Conservation (phyloP, 345 rosid genomes). For the Acer yangbiense region DNA sequence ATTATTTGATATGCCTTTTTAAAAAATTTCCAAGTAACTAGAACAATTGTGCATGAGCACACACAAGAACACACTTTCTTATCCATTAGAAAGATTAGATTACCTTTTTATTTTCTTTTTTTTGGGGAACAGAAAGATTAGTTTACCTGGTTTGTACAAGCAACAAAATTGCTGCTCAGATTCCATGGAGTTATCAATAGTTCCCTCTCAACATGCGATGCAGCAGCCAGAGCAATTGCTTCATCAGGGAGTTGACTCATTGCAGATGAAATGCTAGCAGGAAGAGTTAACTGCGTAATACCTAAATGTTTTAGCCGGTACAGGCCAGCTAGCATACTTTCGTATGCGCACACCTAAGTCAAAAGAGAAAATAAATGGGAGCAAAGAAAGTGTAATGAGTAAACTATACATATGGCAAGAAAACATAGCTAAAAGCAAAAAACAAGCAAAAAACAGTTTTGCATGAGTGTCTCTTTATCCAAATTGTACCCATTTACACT, state of each 20-base stretch:
- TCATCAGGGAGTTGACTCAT: constrained; percentile 94
- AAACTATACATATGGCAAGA: neutral
- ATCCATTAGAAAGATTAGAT: constrained; percentile 23
- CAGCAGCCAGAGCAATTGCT: constrained; percentile 97
- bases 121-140: neutral
- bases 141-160: constrained; percentile 91
- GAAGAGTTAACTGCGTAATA: constrained; percentile 71
- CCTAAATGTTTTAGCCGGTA: constrained; percentile 94
- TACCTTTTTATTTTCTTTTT: neutral
- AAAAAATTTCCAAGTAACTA: neutral
- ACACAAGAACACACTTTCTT: neutral
- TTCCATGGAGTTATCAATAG: constrained; percentile 97
- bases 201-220: constrained; percentile 95
- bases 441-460: neutral
- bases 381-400: neutral
- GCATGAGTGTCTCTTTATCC: neutral
- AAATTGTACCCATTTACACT: neutral
- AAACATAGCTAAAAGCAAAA: neutral
- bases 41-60: neutral
- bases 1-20: neutral
- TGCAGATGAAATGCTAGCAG: constrained; percentile 77
- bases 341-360: constrained; percentile 88
- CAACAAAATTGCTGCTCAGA: constrained; percentile 91
- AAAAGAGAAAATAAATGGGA: neutral
- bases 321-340: constrained; percentile 97